Evolutionary conservation across 2,329 filamentous ascomycete genomes (phyloP).

Genomic region (Trichoderma harzianum): DNA sequence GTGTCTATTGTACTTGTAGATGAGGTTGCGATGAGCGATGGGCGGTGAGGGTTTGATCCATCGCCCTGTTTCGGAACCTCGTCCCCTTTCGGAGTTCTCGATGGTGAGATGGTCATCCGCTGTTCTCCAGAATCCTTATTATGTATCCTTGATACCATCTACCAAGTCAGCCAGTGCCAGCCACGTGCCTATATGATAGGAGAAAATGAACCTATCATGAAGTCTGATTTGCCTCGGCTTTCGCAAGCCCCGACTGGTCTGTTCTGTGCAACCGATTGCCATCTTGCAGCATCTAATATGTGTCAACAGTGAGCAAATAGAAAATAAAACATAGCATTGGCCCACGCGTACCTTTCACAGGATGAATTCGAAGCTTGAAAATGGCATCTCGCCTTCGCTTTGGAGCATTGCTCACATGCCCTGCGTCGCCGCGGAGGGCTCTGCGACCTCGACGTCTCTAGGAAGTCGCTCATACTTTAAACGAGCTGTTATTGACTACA

Average conservation of each 20-base stretch:
- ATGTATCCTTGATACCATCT: not conserved
- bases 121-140: not conserved
- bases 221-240: not conserved
- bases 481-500: not conserved
- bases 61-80: no score
- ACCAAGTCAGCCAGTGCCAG: not conserved
- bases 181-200: accelerated
- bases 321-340: not conserved
- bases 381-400: not conserved
- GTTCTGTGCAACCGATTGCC: not conserved
- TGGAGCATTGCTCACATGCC: not conserved
- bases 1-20: not conserved
- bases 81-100: accelerated
- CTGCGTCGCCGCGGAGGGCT: not conserved
- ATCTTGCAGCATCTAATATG: not conserved
- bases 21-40: not conserved
- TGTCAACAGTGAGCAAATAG: not conserved
- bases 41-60: not conserved
- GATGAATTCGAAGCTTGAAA: not conserved
- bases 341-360: not conserved
- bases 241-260: not conserved
- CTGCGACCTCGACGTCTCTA: not conserved
- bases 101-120: not conserved
- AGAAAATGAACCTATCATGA: not conserved
- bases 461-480: not conserved